These are phyloP conservation scores for Neophaeococcomyces aloes DNA, from an alignment of 2,329 filamentous ascomycete genomes.

Conservation along the genomic window DNA sequence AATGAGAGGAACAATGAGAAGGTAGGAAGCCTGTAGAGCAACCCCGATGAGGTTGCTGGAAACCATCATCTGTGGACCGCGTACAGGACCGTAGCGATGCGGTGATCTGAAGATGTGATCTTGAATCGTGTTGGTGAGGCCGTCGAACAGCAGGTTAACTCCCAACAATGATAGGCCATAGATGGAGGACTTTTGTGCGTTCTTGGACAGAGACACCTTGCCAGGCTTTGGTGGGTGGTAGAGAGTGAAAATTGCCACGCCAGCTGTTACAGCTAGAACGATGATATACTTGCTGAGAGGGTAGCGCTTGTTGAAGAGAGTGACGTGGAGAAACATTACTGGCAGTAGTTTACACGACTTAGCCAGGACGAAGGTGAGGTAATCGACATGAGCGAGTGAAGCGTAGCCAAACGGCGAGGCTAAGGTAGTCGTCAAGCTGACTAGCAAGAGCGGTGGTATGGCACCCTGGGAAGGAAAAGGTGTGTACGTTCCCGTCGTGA, in stretches of 20 bases:
- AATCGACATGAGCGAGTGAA: slow-evolving; percentile 85
- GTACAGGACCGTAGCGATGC: slow-evolving; percentile 60
- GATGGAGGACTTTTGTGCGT: slow-evolving; percentile 55
- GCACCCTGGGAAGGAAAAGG: slow-evolving; percentile 71
- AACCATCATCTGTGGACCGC: slow-evolving; percentile 98
- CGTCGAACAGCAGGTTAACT: slow-evolving; percentile 90
- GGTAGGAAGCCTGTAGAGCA: slow-evolving; percentile 62
- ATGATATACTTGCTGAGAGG: slow-evolving; percentile 95
- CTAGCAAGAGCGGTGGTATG: slow-evolving; percentile 66
- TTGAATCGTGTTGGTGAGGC: slow-evolving; percentile 91
- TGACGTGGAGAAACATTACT: slow-evolving; percentile 93
- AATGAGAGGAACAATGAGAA: slow-evolving; percentile 70
- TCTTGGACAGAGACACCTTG: slow-evolving; percentile 36
- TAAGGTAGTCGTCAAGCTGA: slow-evolving; percentile 77
- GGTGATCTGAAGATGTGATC: slow-evolving; percentile 74
- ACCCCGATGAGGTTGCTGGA: slow-evolving; percentile 87
- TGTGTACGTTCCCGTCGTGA: slow-evolving; percentile 45
- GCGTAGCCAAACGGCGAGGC: slow-evolving; percentile 96
- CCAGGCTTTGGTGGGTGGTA: slow-evolving; percentile 56
- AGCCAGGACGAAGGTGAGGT: slow-evolving; percentile 92
- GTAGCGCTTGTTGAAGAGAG: slow-evolving; percentile 77
- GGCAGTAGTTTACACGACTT: slow-evolving; percentile 98
- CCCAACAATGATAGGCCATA: slow-evolving; percentile 67
- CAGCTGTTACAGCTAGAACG: slow-evolving; percentile 77
- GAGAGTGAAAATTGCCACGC: slow-evolving; percentile 89